Evolutionary conservation across 768 basidiomycete genomes (phyloP), one percentile per base, ranked within the genome.

Genomic region (Leucocoprinus birnbaumii): DNA sequence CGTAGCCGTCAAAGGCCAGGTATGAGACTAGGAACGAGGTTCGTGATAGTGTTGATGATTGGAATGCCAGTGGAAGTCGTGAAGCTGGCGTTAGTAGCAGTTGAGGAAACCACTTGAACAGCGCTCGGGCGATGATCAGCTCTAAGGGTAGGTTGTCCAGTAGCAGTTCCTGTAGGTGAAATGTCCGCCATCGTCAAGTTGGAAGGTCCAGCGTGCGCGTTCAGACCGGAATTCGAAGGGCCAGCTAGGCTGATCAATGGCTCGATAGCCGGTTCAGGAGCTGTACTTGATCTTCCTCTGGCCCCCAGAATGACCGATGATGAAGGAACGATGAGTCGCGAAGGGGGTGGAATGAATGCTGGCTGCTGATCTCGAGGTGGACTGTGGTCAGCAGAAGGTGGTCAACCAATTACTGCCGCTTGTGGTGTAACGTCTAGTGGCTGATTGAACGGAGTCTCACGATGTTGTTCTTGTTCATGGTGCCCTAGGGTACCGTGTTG

Each of bases 391-490:
- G 14, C 34, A 35, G 34, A 35, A 14, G 34, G 14, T 35, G 85
- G 87, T 4, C 88, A 69, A 3, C 79, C 76, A 0, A 85, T 72
- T 1, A 82, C 73, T 0, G 78, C 82, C 1, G 86, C 85, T 19
- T 87, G 73, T 2, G 87, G 87, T 0, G 85, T 87, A 3, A 79
- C 78, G 64, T 84, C 83, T 10, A 81, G 80, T 19, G 77, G 51
- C n/a, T n/a, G n/a, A n/a, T n/a, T n/a, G n/a, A n/a, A n/a, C 76
- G 45, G 40, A 7, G 34, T 35, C 18, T 71, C 72, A 1, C 60
- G 44, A 10, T 53, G 62, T 7, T 35, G 34, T n/a, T n/a, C n/a
- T 60, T 21, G 58, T 66, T 67, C 61, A 44, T 62, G 71, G 18
- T 53, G 62, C 47, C 34, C 42, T 52, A 55, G 68, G 61, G 31